Percentiles rank a stretch among this genome's conserved stretches.
These are phyloP conservation scores for Phialophora tarda DNA, from an alignment of 2,329 filamentous ascomycete species.

Conservation along the genomic window DNA sequence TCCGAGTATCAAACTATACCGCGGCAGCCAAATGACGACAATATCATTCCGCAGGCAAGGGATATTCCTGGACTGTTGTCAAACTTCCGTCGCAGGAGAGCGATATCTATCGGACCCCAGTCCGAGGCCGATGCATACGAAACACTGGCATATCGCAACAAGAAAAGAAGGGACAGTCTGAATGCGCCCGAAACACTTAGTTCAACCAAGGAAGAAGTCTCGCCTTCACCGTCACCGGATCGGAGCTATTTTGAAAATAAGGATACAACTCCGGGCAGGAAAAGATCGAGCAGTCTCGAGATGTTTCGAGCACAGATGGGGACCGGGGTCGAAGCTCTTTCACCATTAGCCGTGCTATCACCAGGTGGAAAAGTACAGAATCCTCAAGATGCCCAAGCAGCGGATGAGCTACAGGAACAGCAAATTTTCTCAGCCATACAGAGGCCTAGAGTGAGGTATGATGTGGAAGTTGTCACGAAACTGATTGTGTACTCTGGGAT, in stretches of 20 bases:
- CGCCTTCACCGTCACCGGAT: conserved; percentile 22
- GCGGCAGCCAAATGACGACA: conserved; percentile 74
- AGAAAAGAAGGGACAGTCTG: conserved; percentile 65
- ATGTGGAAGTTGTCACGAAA: conserved; percentile 98
- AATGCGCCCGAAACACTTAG: conserved; percentile 38
- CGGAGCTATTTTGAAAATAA: conserved; percentile 19
- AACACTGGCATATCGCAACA: conserved; percentile 86
- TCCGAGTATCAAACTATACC: conserved; percentile 89
- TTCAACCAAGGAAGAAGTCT: conserved; percentile 15
- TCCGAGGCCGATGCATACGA: conserved; percentile 97
- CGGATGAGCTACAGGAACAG: conserved; percentile 60
- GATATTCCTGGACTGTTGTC: conserved; percentile 83
- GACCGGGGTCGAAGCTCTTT: conserved; percentile 53
- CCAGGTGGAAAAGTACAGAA: conserved; percentile 12
- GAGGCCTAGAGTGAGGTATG: conserved; percentile 88
- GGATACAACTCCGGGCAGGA: conserved; percentile 18
- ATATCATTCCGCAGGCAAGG: conserved; percentile 85
- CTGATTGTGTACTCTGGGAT: conserved; percentile 96
- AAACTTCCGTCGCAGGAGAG: conserved; percentile 76
- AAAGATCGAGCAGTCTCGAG: conserved; percentile 52
- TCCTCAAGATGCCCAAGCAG: conserved; percentile 41
- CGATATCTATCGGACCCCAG: conserved; percentile 90
- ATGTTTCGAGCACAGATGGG: conserved; percentile 78
- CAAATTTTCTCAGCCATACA: conserved; percentile 85
- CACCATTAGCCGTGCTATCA: conserved; percentile 14